phyloP scores from a whole-genome alignment of 192 early-diverging fungal genomes.

The Coemansia sp. region DNA sequence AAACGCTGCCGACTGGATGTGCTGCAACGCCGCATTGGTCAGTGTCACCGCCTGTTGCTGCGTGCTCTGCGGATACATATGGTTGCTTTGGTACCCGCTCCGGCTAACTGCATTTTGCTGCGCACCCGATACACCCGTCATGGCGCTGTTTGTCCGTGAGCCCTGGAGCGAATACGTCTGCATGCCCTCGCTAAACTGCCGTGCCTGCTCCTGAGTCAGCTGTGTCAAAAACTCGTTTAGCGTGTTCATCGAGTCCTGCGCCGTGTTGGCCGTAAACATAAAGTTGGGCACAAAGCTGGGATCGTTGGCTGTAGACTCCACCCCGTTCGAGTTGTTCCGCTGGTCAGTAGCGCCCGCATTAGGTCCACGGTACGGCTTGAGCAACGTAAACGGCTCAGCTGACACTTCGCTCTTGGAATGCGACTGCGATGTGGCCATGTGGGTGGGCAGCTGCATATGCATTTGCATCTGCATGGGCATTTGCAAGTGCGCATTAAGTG shows the following conservation, averaged over 20 bases:
- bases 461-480: constrained; percentile 50
- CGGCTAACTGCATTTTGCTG: not conserved
- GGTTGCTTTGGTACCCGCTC: not conserved
- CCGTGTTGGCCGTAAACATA: constrained; percentile 39
- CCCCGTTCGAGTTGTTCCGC: not conserved
- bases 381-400: constrained; percentile 20
- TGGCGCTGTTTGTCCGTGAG: not conserved
- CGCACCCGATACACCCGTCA: not conserved
- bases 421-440: not conserved
- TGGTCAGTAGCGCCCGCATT: not conserved
- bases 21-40: constrained; percentile 31
- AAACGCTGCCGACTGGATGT: constrained; percentile 27
- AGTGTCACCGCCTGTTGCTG: constrained; percentile 9
- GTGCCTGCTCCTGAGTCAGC: constrained; percentile 43
- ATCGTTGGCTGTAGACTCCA: not conserved
- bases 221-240: constrained; percentile 50
- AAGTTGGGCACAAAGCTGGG: constrained; percentile 13
- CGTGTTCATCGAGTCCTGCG: constrained; percentile 48
- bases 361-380: constrained; percentile 30
- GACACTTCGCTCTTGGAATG: constrained; percentile 1
- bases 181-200: constrained; percentile 44
- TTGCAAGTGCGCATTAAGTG: constrained; percentile 19
- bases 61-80: not conserved
- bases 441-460: constrained; percentile 36
- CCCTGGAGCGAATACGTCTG: constrained; percentile 44